Evolutionary conservation across 78 protist species (phyloP).

Genomic region (Capsaspora owczarzaki): DNA sequence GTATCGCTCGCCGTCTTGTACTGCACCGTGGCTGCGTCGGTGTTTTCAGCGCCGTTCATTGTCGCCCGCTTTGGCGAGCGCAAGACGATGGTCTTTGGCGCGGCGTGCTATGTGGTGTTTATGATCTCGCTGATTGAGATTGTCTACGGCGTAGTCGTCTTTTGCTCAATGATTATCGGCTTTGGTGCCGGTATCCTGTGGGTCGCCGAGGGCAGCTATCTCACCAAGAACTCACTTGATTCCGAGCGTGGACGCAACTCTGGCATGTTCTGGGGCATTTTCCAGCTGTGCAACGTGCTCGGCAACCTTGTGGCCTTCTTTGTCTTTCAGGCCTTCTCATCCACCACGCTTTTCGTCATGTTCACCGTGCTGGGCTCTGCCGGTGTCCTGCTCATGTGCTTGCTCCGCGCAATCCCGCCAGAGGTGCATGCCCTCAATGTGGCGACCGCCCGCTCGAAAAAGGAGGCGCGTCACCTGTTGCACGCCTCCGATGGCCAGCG

Average conservation of each 20-base stretch:
- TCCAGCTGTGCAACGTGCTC: neutral
- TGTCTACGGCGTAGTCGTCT: neutral
- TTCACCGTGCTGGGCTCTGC: neutral
- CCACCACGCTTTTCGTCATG: neutral
- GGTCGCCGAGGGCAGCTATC: constrained; percentile 3
- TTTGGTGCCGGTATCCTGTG: constrained; percentile 20
- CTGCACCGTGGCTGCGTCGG: neutral
- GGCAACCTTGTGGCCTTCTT: constrained; percentile 10
- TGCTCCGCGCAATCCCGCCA: neutral
- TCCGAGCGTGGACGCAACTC: neutral
- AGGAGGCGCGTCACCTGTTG: too few relatives aligned
- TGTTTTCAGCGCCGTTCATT: neutral
- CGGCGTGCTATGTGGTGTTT: neutral
- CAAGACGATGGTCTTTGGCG: neutral
- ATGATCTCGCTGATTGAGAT: neutral
- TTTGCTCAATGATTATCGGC: neutral
- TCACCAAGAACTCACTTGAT: neutral
- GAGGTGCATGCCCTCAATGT: too few relatives aligned
- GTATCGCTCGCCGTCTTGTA: constrained; percentile 7
- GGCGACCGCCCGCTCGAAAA: too few relatives aligned
- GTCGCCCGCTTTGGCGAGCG: neutral
- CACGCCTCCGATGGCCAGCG: too few relatives aligned
- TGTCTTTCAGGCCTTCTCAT: neutral
- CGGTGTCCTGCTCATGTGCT: neutral
- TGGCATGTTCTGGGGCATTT: constrained; percentile 25